Percentiles rank a stretch among this genome's conserved stretches.
phyloP scores from a whole-genome alignment of 169 alveolate genomes.

The Amoebophrya sp. region DNA sequence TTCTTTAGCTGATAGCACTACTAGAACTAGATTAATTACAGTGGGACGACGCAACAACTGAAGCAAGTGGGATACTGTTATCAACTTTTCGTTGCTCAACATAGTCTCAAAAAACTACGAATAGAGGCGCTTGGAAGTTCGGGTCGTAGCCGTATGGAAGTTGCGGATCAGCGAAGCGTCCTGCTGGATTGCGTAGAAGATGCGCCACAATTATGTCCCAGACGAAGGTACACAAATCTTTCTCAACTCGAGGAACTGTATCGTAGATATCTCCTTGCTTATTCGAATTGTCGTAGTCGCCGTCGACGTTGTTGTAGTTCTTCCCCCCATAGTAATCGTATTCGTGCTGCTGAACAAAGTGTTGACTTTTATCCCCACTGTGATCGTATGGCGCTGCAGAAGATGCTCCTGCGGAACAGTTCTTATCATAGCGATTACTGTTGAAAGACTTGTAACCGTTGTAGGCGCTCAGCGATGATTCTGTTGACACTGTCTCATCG shows the following conservation, averaged over 20 bases:
- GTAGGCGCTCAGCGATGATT: no score
- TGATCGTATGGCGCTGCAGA: no score
- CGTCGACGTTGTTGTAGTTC: neutral
- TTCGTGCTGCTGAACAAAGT: no score
- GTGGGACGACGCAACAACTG: no score
- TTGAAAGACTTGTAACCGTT: no score
- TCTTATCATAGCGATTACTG: no score
- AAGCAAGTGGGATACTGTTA: neutral
- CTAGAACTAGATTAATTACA: no score
- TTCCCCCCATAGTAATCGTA: no score
- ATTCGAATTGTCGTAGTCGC: neutral
- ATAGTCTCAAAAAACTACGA: neutral
- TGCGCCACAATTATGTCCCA: neutral
- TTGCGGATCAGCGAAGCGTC: neutral
- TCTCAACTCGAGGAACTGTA: neutral
- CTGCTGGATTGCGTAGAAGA: neutral
- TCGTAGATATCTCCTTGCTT: neutral
- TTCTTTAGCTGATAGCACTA: neutral
- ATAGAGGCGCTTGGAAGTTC: neutral
- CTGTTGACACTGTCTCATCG: no score
- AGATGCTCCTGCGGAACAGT: no score
- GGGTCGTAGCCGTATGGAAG: neutral
- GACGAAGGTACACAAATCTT: neutral
- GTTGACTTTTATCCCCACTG: no score
- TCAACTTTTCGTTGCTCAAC: neutral